Conservation (phyloP, 805 yeast species). For the Clavispora asparagi region DNA sequence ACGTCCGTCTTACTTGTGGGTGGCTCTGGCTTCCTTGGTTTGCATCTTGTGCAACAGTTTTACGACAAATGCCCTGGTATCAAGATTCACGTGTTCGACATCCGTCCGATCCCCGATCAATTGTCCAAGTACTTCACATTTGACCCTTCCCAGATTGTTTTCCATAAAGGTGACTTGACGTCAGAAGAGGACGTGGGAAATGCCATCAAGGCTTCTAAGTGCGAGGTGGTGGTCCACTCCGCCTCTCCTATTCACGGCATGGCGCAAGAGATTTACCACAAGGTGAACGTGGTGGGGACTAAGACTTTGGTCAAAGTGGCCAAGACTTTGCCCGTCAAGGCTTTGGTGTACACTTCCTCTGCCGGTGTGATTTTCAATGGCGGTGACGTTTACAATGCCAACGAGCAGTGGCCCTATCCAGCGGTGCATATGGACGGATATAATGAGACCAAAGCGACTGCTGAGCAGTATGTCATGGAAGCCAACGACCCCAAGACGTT, state of each 20-base stretch:
- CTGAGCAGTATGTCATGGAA: constrained; percentile 74
- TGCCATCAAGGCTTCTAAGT: constrained; percentile 56
- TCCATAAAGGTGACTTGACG: constrained; percentile 83
- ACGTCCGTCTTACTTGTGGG: constrained; percentile 79
- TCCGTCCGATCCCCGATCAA: constrained; percentile 77
- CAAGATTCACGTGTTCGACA: constrained; percentile 79
- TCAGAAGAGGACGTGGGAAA: constrained; percentile 57
- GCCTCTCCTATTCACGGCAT: constrained; percentile 94
- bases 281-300: constrained; percentile 91
- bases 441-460: constrained; percentile 89
- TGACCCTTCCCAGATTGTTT: constrained; percentile 49
- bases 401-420: constrained; percentile 93
- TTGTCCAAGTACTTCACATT: constrained; percentile 73
- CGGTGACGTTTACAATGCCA: constrained; percentile 85
- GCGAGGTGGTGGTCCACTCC: constrained; percentile 83
- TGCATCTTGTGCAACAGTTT: constrained; percentile 85
- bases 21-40: constrained; percentile 92
- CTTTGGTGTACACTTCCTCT: constrained; percentile 89
- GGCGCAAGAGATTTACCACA: constrained; percentile 73
- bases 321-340: constrained; percentile 45
- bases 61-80: constrained; percentile 61
- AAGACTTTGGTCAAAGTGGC: constrained; percentile 64
- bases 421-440: constrained; percentile 92
- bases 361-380: constrained; percentile 98
- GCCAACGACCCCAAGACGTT: constrained; percentile 60